Conservation (phyloP, 768 basidiomycete species). For the Auriscalpium orientale region DNA sequence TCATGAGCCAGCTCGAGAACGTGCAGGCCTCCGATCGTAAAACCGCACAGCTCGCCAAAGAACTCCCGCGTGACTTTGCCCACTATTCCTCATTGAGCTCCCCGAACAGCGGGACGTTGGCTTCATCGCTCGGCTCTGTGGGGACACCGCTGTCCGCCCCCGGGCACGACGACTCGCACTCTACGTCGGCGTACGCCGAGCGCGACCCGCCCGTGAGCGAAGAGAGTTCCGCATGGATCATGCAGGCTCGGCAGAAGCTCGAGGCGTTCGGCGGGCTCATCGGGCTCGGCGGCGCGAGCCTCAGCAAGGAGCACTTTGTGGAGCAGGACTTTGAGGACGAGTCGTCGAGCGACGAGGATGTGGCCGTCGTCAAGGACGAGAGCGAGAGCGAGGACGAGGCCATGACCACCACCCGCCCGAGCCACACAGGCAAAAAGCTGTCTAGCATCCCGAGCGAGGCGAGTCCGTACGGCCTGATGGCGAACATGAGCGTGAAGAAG, state of each 20-base stretch:
- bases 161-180: neutral
- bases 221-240: constrained; percentile 71
- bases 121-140: neutral
- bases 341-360: constrained; percentile 36
- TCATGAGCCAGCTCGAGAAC: constrained; percentile 63
- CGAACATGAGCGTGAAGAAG: constrained; percentile 48
- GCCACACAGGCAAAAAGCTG: constrained; percentile 39
- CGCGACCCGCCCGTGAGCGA: constrained; percentile 25
- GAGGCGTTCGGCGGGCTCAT: constrained; percentile 63
- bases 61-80: constrained; percentile 12
- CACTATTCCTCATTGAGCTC: constrained; percentile 12
- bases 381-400: constrained; percentile 10
- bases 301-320: constrained; percentile 38
- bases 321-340: constrained; percentile 14
- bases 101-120: constrained; percentile 10
- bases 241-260: constrained; percentile 62
- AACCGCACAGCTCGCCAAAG: constrained; percentile 8
- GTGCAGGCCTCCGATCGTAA: constrained; percentile 21
- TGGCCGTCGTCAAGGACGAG: constrained; percentile 27
- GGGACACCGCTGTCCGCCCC: too few relatives aligned
- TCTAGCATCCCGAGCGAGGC: constrained; percentile 55
- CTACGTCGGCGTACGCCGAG: too few relatives aligned
- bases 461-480: constrained; percentile 70
- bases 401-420: constrained; percentile 35
- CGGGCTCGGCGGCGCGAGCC: constrained; percentile 48